Base-by-base conservation (phyloP, 177 flowering plant species). In the Telopea speciosissima region DNA sequence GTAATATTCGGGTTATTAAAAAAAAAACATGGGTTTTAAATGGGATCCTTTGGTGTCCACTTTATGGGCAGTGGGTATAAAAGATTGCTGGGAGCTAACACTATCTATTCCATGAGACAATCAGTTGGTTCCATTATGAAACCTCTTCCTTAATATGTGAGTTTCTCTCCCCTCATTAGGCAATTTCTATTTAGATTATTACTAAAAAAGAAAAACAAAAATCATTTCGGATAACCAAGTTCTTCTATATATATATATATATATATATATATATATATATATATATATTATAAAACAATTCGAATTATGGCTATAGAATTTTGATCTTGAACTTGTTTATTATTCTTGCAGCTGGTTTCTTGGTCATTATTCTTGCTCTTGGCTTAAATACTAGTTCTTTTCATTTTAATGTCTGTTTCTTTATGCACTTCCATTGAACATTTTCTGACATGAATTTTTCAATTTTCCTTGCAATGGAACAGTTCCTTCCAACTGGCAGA, bases 401-500 rank as follows among this genome's bases (percentile, higher is more conserved):
- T 16, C 65, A 64, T 40, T 14, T 24, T 8, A 62, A n/a, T 13
- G 10, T 12, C 12, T 66, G 5, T 63, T 28, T 62, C 52, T 44
- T 42, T 59, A 56, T 40, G 24, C 25, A 33, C 17, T 70, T 61
- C 25, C 14, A 7, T 26, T 28, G 65, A 54, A 58, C 23, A 3
- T 36, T 21, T 23, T 70, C 64, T 78, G 16, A 68, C 62, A 28
- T 62, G 25, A 21, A 49, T 75, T 24, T 71, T 23, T 72, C 54
- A 1, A 16, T 73, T 67, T 17, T 28, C 62, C 52, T 28, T 44
- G 76, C 23, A n/a, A 72, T 83, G 82, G 62, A 76, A 69, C 91
- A 94, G 99, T 94, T 80, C 99, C 99, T 78, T 92, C 97, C 54
- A 94, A 89, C 75, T 94, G 97, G 99, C 96, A 94, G 84, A 78